A percentile compares a stretch with the other conserved stretches of the same genome.
Evolutionary conservation across 495 filamentous ascomycete genomes (phyloP).

Genomic region (Terfezia boudieri): DNA sequence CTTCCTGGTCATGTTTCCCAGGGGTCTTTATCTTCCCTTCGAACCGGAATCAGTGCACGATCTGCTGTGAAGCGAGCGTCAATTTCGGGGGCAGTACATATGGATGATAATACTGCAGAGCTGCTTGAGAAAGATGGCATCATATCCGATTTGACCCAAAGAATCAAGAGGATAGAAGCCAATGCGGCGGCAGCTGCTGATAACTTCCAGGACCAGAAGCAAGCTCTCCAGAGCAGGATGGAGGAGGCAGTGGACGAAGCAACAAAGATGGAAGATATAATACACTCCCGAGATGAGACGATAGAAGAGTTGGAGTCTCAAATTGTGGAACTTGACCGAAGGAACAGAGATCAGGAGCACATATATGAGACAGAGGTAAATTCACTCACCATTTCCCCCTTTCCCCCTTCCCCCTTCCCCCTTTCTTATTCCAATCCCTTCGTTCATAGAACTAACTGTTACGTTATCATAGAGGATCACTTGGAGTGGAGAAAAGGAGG

Average conservation of each 20-base stretch:
- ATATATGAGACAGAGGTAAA: conserved; percentile 59
- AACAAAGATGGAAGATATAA: conserved; percentile 57
- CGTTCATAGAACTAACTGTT: neutral
- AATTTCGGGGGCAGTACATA: neutral
- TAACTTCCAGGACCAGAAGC: conserved; percentile 27
- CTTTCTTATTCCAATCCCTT: neutral
- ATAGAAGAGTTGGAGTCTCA: conserved; percentile 61
- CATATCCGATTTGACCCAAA: neutral
- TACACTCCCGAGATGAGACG: conserved; percentile 60
- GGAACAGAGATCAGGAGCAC: conserved; percentile 69
- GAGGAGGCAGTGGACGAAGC: conserved; percentile 73
- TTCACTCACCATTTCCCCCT: neutral
- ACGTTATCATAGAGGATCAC: conserved; percentile 33
- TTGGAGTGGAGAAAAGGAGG: conserved; percentile 76
- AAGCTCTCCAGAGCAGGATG: conserved; percentile 62
- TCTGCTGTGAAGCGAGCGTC: neutral
- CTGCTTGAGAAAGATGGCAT: neutral
- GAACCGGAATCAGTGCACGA: neutral
- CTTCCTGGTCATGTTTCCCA: neutral
- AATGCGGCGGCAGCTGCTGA: neutral
- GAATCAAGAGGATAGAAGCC: neutral
- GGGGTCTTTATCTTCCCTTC: neutral
- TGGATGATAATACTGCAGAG: neutral
- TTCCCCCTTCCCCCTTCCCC: neutral
- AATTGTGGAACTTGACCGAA: conserved; percentile 51